phyloP scores from a whole-genome alignment of 192 early-diverging fungal genomes.

The Coemansia sp. region DNA sequence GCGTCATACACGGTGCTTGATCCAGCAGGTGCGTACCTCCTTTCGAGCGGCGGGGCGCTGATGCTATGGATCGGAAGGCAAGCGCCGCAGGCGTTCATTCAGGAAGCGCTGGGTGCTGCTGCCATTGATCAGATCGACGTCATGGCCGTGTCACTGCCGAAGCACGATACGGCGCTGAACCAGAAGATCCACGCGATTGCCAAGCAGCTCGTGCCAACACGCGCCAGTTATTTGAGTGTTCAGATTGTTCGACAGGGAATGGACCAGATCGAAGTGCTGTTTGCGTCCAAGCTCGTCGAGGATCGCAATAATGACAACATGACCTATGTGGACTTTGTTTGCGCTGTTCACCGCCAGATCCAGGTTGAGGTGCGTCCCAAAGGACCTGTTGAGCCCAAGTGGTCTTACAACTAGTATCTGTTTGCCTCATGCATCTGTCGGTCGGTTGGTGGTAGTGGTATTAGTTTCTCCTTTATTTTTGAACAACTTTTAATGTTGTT shows the following conservation, averaged over 20 bases:
- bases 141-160: conserved; percentile 58
- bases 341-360: conserved; percentile 84
- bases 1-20: conserved; percentile 78
- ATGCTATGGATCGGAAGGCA: conserved; percentile 88
- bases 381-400: conserved; percentile 37
- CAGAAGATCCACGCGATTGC: conserved; percentile 67
- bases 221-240: conserved; percentile 65
- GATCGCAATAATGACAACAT: conserved; percentile 86
- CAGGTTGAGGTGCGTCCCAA: conserved; percentile 68
- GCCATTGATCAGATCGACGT: conserved; percentile 70
- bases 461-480: too few relatives aligned
- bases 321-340: conserved; percentile 93
- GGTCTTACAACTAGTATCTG: conserved; percentile 42
- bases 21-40: conserved; percentile 73
- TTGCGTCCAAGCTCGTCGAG: conserved; percentile 76
- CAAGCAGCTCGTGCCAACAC: conserved; percentile 61
- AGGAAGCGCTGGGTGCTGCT: conserved; percentile 78
- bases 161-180: conserved; percentile 63
- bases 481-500: too few relatives aligned
- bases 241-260: conserved; percentile 82
- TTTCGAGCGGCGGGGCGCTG: conserved; percentile 79
- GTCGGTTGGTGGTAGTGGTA: too few relatives aligned
- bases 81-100: conserved; percentile 61
- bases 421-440: too few relatives aligned
- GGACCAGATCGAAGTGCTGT: conserved; percentile 80